Conservation (phyloP, 257 asterid species). For the Nicotiana undulata region DNA sequence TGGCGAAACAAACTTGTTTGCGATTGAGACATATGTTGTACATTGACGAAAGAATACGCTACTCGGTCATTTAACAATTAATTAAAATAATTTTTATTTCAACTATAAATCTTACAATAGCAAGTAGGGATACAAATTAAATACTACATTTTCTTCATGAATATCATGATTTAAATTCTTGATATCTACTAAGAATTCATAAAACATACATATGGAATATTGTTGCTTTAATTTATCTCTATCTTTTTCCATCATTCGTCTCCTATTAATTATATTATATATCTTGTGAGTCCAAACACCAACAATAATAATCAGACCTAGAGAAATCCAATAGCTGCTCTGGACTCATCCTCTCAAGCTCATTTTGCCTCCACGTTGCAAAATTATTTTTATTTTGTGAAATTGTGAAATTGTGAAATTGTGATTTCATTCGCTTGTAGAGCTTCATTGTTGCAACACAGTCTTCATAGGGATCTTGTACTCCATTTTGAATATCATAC, state of each 20-base stretch:
- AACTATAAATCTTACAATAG: neutral
- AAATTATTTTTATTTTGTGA: constrained; percentile 64
- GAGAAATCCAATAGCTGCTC: constrained; percentile 64
- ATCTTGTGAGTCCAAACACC: constrained; percentile 63
- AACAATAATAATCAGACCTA: constrained; percentile 77
- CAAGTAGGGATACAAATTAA: neutral
- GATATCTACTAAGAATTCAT: neutral
- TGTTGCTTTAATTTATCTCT: neutral
- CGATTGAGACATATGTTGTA: too few species aligned
- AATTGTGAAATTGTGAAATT: constrained; percentile 45
- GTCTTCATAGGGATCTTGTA: constrained; percentile 89
- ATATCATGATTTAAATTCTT: neutral
- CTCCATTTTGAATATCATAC: constrained; percentile 71
- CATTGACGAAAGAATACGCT: neutral
- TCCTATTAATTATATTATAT: constrained; percentile 16
- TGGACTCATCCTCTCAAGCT: constrained; percentile 81
- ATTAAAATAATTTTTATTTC: neutral
- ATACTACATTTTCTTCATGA: neutral
- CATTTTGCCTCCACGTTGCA: constrained; percentile 64
- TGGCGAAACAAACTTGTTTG: neutral
- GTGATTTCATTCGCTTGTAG: constrained; percentile 71
- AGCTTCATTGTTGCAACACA: constrained; percentile 76
- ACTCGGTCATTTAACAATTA: neutral
- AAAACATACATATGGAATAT: neutral
- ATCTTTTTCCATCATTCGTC: too few species aligned